These are phyloP conservation scores for Fusarium sarcochroum DNA, from an alignment of 2,329 filamentous ascomycete genomes.

Conservation along the genomic window DNA sequence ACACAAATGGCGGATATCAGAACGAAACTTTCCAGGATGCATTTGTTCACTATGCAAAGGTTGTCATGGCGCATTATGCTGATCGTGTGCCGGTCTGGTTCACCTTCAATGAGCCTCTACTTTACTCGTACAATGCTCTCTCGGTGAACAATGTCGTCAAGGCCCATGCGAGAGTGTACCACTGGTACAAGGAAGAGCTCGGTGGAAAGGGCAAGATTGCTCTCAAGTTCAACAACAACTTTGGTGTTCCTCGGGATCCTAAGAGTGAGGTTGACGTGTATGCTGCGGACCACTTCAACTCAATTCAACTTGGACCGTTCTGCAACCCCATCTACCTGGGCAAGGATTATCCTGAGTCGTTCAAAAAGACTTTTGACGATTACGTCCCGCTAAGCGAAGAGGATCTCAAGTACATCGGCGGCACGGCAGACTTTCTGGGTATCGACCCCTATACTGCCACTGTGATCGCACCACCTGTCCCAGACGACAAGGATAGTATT, in stretches of 20 bases:
- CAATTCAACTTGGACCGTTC: slow-evolving; percentile 64
- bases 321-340: slow-evolving; percentile 68
- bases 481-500: slow-evolving; percentile 56
- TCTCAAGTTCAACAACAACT: slow-evolving; percentile 65
- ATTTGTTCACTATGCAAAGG: slow-evolving; percentile 67
- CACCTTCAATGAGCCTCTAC: slow-evolving; percentile 67
- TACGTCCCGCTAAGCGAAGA: slow-evolving; percentile 62
- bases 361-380: slow-evolving; percentile 60
- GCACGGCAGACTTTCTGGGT: slow-evolving; percentile 68
- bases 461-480: slow-evolving; percentile 62
- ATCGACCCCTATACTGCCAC: slow-evolving; percentile 72
- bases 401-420: slow-evolving; percentile 64
- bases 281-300: slow-evolving; percentile 62
- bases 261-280: slow-evolving; percentile 58
- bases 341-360: slow-evolving; percentile 63
- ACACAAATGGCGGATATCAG: slow-evolving; percentile 60
- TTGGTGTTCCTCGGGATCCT: slow-evolving; percentile 62
- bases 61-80: slow-evolving; percentile 65
- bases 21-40: slow-evolving; percentile 64
- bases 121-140: slow-evolving; percentile 58
- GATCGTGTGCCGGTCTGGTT: slow-evolving; percentile 67
- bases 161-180: slow-evolving; percentile 64
- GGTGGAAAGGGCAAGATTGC: slow-evolving; percentile 64
- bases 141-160: slow-evolving; percentile 59
- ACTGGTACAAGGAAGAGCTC: slow-evolving; percentile 69